Evolutionary conservation across 208 protist species (phyloP).

Genomic region (Wallacemonas collosoma): DNA sequence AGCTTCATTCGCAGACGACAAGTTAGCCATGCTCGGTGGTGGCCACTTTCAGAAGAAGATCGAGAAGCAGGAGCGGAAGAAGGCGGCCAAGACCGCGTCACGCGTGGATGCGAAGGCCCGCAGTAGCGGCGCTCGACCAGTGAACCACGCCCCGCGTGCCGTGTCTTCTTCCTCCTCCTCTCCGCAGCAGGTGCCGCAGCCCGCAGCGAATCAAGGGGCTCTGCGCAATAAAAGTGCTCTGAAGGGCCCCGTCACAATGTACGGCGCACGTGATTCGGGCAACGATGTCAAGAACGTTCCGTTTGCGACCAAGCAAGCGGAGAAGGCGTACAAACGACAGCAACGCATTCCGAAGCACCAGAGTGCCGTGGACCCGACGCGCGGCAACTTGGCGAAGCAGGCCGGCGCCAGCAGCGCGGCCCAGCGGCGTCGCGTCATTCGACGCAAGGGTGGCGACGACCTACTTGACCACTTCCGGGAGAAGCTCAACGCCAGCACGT

Average conservation of each 20-base stretch:
- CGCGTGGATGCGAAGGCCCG: constrained; percentile 13
- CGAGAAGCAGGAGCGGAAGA: constrained; percentile 66
- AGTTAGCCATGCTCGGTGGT: constrained; percentile 50
- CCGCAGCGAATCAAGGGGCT: background rate
- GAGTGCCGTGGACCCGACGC: constrained; percentile 29
- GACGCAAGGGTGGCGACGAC: constrained; percentile 73
- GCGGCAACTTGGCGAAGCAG: constrained; percentile 30
- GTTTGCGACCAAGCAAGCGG: constrained; percentile 60
- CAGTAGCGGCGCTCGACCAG: background rate
- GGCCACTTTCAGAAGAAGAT: constrained; percentile 71
- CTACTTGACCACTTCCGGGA: constrained; percentile 84
- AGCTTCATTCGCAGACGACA: no score
- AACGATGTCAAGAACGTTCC: constrained; percentile 80
- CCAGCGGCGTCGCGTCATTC: constrained; percentile 77
- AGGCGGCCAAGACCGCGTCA: constrained; percentile 44
- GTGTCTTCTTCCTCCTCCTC: background rate
- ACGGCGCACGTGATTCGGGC: constrained; percentile 72
- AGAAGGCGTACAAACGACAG: constrained; percentile 53
- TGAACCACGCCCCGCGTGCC: constrained; percentile 15
- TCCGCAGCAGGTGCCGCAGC: background rate
- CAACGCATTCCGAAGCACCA: constrained; percentile 63
- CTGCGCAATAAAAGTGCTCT: constrained; percentile 52
- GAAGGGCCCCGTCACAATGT: constrained; percentile 76
- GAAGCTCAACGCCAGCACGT: constrained; percentile 83
- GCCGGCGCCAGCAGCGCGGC: constrained; percentile 76